Base-by-base conservation (phyloP, 805 yeast species). In the Grigorovia jiainica region DNA sequence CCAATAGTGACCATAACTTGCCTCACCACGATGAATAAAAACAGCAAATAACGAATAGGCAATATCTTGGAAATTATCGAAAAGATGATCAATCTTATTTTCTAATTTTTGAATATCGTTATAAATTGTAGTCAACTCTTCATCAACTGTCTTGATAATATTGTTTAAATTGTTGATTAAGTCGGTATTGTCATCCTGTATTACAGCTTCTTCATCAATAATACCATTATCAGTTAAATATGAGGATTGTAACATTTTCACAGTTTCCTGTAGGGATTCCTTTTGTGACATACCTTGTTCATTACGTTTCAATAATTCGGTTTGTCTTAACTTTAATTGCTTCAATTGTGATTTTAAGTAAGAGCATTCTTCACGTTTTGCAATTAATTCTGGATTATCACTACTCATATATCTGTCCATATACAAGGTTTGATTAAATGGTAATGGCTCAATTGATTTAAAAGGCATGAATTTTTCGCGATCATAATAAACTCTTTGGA, bases 1-100 rank as follows among this genome's bases (percentile, higher is more conserved):
- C 97, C 97, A 92, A 61, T 92, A 92, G 62, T 92, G 98, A 2
- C 98, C 98, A 56, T 85, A 90, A 40, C 87, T 79, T 0, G 96
- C 97, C 54, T 87, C 94, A 6, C 98, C 98, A 39, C 96, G 70
- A 60, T 92, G 98, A 38, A 92, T 87, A 57, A 92, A 92, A 6
- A 90, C 79, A 0, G 97, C 95, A 65, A 89, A 90, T 10, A 92
- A 70, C 0, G 84, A 72, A 61, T 90, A 92, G 0, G 89, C 95
- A 23, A 80, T 71, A 38, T 70, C 63, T 39, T 70, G 73, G 63
- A 82, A 75, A 7, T 68, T 67, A 16, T 69, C 68, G 57, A 84
- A 92, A 50, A 83, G 92, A 24, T 60, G 61, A 17, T 73, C 66
- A 7, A 87, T 73, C 37, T 66, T 65, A 1, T 49, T 47, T 41